Base-by-base conservation (phyloP, 192 early-diverging fungal species). In the Cetraspora pellucida region DNA sequence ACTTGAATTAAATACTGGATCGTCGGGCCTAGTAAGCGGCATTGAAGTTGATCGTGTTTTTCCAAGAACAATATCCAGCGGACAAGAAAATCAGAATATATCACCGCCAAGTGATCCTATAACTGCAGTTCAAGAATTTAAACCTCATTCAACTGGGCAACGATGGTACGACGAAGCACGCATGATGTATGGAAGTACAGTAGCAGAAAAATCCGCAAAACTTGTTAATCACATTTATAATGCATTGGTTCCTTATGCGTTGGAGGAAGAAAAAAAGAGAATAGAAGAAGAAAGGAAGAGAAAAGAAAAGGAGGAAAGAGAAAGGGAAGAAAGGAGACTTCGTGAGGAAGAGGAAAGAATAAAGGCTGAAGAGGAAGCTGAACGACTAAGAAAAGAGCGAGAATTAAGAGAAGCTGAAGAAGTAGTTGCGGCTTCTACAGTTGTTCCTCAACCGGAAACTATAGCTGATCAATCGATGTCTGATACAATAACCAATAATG, bases 111-210 rank as follows among this genome's bases (percentile, higher is more conserved):
- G 69, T 31, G 83, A 88, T 23, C 82, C 84, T 25, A 81, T 88
- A 46, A 68, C 88, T n/a, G 79, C 87, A 2, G 84, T 95, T 25
- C 92, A 95, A 54, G 84, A 87, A 25, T 94, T 90, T 82, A 82
- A 82, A 27, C 90, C 93, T 2, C 80, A 89, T 78, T 87, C 88
- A 19, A 93, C 92, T 2, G 77, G 84, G 9, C 92, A 96, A 80
- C 86, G 96, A 6, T 97, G 95, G 95, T 84, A 87, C 37, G 94
- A 98, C 80, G 96, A 96, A 81, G 91, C 89, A 27, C 86, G 89
- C 8, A 88, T 96, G 87, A 84, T 94, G 84, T 94, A 90, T 80
- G 93, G 94, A 25, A 75, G 77, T 25, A 58, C 82, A 10, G 86
- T 88, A 1, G 79, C 81, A n/a, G 89, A 90, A 19, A 92, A 87